Conservation (phyloP, 106 monocot genomes). For the Hemerocallis citrina region DNA sequence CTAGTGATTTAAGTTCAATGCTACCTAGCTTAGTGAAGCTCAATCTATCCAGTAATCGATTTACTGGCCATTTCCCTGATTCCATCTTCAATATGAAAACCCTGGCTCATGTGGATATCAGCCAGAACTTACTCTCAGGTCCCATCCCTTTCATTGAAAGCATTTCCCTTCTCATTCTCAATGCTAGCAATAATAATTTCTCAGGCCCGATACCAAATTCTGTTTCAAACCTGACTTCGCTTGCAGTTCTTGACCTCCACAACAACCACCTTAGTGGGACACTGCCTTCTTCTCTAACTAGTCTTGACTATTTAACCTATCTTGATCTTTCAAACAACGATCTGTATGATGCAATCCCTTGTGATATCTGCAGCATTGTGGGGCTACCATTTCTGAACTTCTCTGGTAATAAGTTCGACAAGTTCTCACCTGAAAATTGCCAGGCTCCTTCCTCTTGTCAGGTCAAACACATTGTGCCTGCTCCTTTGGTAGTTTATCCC, state of each 20-base stretch:
- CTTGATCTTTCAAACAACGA: conserved; percentile 77
- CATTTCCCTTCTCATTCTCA: conserved; percentile 61
- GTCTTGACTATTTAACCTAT: conserved; percentile 57
- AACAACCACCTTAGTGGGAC: conserved; percentile 56
- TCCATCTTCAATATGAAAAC: conserved; percentile 46
- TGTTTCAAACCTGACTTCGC: conserved; percentile 69
- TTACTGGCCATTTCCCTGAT: conserved; percentile 49
- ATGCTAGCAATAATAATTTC: conserved; percentile 82
- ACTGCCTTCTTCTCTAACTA: conserved; percentile 47
- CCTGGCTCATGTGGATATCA: conserved; percentile 68
- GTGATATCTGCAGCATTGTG: conserved; percentile 51
- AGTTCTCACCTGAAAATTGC: conserved; percentile 47
- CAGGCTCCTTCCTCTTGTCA: conserved; percentile 22
- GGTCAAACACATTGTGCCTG: conserved; percentile 15
- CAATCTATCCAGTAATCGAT: conserved; percentile 61
- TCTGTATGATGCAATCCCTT: conserved; percentile 62
- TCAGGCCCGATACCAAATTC: conserved; percentile 35
- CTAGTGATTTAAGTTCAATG: conserved; percentile 35
- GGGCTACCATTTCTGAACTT: conserved; percentile 68
- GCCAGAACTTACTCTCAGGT: conserved; percentile 58
- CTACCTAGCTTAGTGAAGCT: conserved; percentile 85
- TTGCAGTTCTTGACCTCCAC: conserved; percentile 79
- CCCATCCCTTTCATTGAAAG: conserved; percentile 28
- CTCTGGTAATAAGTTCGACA: conserved; percentile 53
- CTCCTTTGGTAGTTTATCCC: conserved; percentile 25